Evolutionary conservation across 1,284 basidiomycete species (phyloP).

Genomic region (Malassezia cuniculi): DNA sequence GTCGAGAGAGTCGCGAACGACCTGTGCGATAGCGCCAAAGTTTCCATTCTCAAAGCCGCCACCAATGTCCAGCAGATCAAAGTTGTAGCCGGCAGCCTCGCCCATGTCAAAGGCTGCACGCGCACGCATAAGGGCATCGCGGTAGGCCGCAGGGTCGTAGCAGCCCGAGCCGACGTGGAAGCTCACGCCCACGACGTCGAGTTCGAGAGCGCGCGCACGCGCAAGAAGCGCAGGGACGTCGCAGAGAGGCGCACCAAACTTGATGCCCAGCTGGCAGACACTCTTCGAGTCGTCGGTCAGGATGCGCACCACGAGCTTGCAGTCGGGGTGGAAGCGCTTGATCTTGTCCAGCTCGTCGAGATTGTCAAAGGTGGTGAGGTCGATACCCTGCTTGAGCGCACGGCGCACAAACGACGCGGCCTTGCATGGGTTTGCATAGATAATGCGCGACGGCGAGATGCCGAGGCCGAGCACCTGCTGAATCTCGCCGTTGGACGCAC

Average conservation of each 20-base stretch:
- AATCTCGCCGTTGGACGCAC: slow-evolving; percentile 94
- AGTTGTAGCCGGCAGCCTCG: slow-evolving; percentile 63
- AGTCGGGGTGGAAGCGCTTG: slow-evolving; percentile 63
- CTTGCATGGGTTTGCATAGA: slow-evolving; percentile 99
- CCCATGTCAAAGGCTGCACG: slow-evolving; percentile 79
- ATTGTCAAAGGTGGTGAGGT: slow-evolving; percentile 97
- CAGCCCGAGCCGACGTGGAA: slow-evolving; percentile 98
- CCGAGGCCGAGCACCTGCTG: slow-evolving; percentile 63
- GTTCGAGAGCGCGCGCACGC: slow-evolving; percentile 63
- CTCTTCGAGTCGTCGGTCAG: slow-evolving; percentile 93
- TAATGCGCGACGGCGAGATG: slow-evolving; percentile 55
- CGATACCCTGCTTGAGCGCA: slow-evolving; percentile 64
- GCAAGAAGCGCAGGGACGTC: slow-evolving; percentile 67
- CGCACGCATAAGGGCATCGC: slow-evolving; percentile 75
- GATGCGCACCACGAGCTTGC: slow-evolving; percentile 83
- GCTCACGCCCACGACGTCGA: slow-evolving; percentile 84
- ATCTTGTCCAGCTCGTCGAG: slow-evolving; percentile 94
- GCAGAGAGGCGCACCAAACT: slow-evolving; percentile 84
- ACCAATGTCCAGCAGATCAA: slow-evolving; percentile 78
- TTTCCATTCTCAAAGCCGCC: slow-evolving; percentile 87
- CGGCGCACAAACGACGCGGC: slow-evolving; percentile 80
- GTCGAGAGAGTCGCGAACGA: slow-evolving; percentile 62
- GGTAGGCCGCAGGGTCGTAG: slow-evolving; percentile 78
- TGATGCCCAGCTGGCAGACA: slow-evolving; percentile 81
- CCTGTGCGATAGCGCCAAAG: slow-evolving; percentile 67